Evolutionary conservation across 2,329 filamentous ascomycete genomes (phyloP).

Genomic region (Pyrenochaeta sp.): DNA sequence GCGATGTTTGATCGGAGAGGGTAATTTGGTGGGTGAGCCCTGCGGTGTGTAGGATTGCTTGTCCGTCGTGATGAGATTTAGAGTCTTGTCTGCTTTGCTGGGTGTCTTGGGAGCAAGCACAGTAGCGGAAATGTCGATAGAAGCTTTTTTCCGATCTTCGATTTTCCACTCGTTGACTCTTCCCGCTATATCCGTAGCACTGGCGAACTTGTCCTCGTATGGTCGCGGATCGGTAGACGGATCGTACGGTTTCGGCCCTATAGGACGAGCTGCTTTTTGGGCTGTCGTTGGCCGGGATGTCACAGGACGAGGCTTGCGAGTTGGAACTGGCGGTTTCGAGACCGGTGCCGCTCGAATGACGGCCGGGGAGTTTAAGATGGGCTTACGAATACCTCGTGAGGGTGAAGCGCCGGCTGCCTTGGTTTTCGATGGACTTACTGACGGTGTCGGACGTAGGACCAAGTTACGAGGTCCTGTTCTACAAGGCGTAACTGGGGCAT

Average conservation of each 20-base stretch:
- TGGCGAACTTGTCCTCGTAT: slow-evolving; percentile 12
- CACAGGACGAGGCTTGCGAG: background rate
- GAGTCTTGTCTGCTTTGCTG: slow-evolving; percentile 2
- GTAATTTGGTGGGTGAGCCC: slow-evolving; percentile 15
- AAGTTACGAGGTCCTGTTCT: background rate
- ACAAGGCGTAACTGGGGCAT: background rate
- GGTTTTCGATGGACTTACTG: background rate
- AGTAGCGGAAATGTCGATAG: background rate
- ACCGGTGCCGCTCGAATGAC: background rate
- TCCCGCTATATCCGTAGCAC: slow-evolving; percentile 21
- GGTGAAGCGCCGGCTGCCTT: background rate
- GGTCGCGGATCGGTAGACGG: slow-evolving; percentile 2
- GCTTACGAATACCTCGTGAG: background rate
- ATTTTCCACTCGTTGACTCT: slow-evolving; percentile 24
- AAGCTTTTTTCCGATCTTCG: slow-evolving; percentile 8
- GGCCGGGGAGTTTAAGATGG: background rate
- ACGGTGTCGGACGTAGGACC: background rate
- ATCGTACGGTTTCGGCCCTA: background rate
- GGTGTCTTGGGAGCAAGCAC: background rate
- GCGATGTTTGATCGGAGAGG: background rate
- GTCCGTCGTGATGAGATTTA: background rate
- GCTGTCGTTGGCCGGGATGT: background rate
- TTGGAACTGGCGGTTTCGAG: background rate
- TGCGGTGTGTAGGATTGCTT: slow-evolving; percentile 12
- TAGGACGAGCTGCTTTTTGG: slow-evolving; percentile 1